phyloP scores from a whole-genome alignment of 2,329 filamentous ascomycete species.

The Botrytis squamosa region DNA sequence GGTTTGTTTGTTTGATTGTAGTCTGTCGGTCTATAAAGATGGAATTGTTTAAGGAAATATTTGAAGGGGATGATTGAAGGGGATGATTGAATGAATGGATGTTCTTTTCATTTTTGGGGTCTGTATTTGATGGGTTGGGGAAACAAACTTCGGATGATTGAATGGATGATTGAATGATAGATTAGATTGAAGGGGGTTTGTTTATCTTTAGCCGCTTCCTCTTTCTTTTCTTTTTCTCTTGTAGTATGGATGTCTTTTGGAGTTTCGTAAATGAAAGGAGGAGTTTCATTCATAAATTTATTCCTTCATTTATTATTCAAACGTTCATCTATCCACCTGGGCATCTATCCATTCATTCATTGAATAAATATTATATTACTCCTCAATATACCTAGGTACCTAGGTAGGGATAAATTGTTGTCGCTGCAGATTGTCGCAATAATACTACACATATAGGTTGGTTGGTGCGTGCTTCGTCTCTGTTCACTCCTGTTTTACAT shows the following conservation, averaged over 20 bases:
- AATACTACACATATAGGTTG: background rate
- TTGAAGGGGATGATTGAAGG: no score
- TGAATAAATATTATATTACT: background rate
- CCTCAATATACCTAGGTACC: background rate
- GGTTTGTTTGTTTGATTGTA: no score
- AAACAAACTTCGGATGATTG: background rate
- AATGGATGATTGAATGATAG: background rate
- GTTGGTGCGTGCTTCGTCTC: background rate
- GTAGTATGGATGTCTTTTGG: no score
- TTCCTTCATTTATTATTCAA: background rate
- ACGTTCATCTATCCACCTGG: no score
- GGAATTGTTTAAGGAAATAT: background rate
- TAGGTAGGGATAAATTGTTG: background rate
- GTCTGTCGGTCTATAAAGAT: no score
- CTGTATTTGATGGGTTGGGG: background rate
- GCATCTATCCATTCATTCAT: background rate
- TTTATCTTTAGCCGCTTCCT: background rate
- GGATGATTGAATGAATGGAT: background rate
- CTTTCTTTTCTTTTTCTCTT: background rate
- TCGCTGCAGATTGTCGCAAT: background rate
- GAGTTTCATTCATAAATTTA: no score
- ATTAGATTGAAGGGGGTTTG: background rate
- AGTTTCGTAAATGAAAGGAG: no score
- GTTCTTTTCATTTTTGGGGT: background rate
- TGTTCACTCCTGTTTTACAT: background rate